phyloP scores from a whole-genome alignment of 805 yeast species.

The Metschnikowia amazonensis region DNA sequence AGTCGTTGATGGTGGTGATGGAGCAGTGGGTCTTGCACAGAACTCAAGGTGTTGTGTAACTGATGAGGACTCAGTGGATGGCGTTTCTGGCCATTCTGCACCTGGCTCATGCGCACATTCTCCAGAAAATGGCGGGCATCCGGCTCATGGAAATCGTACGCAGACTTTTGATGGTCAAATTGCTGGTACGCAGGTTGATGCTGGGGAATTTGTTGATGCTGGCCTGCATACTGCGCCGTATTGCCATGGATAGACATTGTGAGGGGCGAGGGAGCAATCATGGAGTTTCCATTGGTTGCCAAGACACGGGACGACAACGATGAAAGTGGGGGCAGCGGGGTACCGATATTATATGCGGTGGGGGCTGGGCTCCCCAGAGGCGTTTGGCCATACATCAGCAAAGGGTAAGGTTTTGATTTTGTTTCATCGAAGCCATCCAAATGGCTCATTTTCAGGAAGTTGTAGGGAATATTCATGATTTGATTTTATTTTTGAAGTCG shows the following conservation, averaged over 20 bases:
- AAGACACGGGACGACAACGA: constrained; percentile 11
- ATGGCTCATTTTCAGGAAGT: constrained; percentile 4
- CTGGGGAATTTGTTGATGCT: constrained; percentile 8
- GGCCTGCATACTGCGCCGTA: constrained; percentile 5
- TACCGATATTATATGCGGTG: constrained; percentile 7
- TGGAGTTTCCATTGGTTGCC: constrained; percentile 6
- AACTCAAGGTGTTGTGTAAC: neutral
- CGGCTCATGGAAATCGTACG: constrained; percentile 8
- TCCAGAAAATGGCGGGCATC: constrained; percentile 7
- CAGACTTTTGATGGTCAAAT: neutral
- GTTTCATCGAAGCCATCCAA: constrained; percentile 4
- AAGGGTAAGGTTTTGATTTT: constrained; percentile 9
- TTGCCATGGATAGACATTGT: constrained; percentile 7
- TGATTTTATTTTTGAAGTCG: neutral
- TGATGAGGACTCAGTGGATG: constrained; percentile 3
- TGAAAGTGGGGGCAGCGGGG: constrained; percentile 11
- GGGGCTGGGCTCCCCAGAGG: constrained; percentile 5
- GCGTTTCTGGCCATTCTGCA: neutral
- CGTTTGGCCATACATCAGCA: constrained; percentile 10
- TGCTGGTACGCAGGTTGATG: constrained; percentile 2
- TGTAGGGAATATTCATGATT: constrained; percentile 13
- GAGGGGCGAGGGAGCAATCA: constrained; percentile 11
- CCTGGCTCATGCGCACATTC: neutral
- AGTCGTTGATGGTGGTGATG: constrained; percentile 10
- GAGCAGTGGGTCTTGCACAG: constrained; percentile 10